These are phyloP conservation scores for Yamadazyma ubonensis DNA, from an alignment of 805 yeast species.

Conservation along the genomic window DNA sequence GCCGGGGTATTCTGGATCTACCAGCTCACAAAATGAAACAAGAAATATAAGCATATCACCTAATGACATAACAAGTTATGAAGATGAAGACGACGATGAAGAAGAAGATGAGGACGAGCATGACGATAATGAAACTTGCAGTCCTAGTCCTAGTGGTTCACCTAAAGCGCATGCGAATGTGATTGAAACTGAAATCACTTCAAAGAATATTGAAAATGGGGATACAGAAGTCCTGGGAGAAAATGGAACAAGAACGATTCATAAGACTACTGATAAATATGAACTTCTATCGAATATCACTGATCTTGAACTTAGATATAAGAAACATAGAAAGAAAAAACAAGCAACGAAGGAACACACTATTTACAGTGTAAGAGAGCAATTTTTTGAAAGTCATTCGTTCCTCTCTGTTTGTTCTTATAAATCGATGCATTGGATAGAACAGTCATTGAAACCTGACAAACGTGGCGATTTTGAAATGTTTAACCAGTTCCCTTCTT, in stretches of 20 bases:
- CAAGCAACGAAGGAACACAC: constrained; percentile 1
- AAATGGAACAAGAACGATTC: background rate
- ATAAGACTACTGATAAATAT: constrained; percentile 6
- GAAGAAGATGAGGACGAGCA: constrained; percentile 14
- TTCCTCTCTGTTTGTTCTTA: constrained; percentile 34
- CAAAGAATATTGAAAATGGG: no score
- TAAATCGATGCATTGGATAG: constrained; percentile 34
- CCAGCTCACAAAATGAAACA: constrained; percentile 4
- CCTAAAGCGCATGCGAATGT: no score
- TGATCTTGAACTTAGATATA: constrained; percentile 3
- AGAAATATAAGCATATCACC: constrained; percentile 4
- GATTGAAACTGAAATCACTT: no score
- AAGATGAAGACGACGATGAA: constrained; percentile 14
- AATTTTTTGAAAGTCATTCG: constrained; percentile 38
- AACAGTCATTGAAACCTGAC: constrained; percentile 23
- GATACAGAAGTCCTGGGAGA: background rate
- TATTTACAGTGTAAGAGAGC: constrained; percentile 14
- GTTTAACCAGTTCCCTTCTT: constrained; percentile 28
- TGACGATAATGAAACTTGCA: constrained; percentile 1
- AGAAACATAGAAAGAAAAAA: background rate
- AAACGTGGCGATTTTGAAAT: constrained; percentile 23
- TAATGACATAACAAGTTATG: constrained; percentile 13
- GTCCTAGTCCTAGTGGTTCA: background rate
- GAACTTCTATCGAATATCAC: constrained; percentile 4
- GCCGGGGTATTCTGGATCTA: background rate